Conservation (phyloP, 371 early-diverging fungal species). For the Lichtheimia corymbifera region DNA sequence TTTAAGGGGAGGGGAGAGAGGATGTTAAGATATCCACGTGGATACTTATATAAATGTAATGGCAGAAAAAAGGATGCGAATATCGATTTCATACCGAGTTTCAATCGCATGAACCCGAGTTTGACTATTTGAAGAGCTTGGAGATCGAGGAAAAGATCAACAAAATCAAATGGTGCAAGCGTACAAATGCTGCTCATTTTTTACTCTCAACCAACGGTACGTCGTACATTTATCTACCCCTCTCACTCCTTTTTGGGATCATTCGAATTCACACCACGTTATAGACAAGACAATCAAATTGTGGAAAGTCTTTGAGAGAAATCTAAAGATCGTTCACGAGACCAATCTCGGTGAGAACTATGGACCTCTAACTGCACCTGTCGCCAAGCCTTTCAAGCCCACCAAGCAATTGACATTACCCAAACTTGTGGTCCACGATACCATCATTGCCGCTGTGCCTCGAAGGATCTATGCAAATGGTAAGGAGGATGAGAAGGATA, state of each 20-base stretch:
- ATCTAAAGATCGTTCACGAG: slow-evolving; percentile 82
- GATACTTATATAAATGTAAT: background rate
- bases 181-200: slow-evolving; percentile 86
- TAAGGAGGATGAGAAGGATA: slow-evolving; percentile 11
- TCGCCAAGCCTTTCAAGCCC: slow-evolving; percentile 3
- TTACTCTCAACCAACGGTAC: slow-evolving; percentile 91
- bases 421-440: slow-evolving; percentile 77
- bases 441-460: slow-evolving; percentile 83
- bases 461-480: slow-evolving; percentile 82
- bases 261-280: background rate
- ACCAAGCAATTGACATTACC: slow-evolving; percentile 65
- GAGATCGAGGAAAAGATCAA: slow-evolving; percentile 97
- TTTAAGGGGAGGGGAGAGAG: slow-evolving; percentile 2
- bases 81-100: slow-evolving; percentile 72
- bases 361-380: slow-evolving; percentile 8
- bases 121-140: slow-evolving; percentile 95
- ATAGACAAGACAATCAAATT: slow-evolving; percentile 92
- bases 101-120: slow-evolving; percentile 84
- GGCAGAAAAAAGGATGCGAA: slow-evolving; percentile 89
- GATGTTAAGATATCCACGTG: background rate
- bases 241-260: background rate
- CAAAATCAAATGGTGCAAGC: slow-evolving; percentile 88
- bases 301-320: slow-evolving; percentile 92
- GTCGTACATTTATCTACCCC: too few species aligned
- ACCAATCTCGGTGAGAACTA: slow-evolving; percentile 62